These are phyloP conservation scores for Aspergillus incahuasiensis DNA, from an alignment of 495 filamentous ascomycete genomes.

Conservation along the genomic window DNA sequence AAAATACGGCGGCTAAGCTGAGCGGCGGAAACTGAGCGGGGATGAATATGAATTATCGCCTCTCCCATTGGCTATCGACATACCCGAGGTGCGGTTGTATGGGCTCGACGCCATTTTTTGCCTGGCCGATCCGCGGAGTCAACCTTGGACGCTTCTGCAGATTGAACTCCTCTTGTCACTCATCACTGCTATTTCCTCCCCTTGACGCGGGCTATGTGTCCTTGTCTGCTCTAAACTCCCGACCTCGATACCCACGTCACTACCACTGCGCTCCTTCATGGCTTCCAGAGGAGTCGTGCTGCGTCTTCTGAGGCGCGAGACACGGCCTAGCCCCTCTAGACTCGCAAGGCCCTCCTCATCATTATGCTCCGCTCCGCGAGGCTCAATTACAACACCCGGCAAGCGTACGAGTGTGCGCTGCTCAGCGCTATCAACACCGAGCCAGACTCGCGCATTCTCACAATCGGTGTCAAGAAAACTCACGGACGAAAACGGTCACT, in stretches of 20 bases:
- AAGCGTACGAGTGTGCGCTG: slow-evolving; percentile 19
- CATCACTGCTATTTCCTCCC: not conserved
- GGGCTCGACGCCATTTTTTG: not conserved
- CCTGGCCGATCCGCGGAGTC: not conserved
- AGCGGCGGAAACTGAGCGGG: not conserved
- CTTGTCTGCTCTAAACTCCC: not conserved
- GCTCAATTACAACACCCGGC: slow-evolving; percentile 20
- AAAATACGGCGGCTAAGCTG: not conserved
- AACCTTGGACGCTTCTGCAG: not conserved
- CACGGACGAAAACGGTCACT: slow-evolving; percentile 56
- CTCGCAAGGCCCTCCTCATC: slow-evolving; percentile 27
- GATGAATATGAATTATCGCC: not conserved
- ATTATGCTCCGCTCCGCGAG: slow-evolving; percentile 22
- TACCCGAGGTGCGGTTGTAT: not conserved
- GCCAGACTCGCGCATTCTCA: slow-evolving; percentile 44
- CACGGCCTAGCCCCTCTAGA: slow-evolving; percentile 28
- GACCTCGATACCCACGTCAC: not conserved
- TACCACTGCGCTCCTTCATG: slow-evolving; percentile 22
- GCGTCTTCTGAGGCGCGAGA: slow-evolving; percentile 43
- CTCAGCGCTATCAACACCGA: slow-evolving; percentile 20
- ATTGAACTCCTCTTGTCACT: not conserved
- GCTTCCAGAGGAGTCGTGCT: slow-evolving; percentile 39
- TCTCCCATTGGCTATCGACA: not conserved
- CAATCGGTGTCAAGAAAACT: slow-evolving; percentile 42
- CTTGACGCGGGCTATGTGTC: not conserved